Conservation (phyloP, 1,284 basidiomycete genomes). For the Wolfiporia cocos region DNA sequence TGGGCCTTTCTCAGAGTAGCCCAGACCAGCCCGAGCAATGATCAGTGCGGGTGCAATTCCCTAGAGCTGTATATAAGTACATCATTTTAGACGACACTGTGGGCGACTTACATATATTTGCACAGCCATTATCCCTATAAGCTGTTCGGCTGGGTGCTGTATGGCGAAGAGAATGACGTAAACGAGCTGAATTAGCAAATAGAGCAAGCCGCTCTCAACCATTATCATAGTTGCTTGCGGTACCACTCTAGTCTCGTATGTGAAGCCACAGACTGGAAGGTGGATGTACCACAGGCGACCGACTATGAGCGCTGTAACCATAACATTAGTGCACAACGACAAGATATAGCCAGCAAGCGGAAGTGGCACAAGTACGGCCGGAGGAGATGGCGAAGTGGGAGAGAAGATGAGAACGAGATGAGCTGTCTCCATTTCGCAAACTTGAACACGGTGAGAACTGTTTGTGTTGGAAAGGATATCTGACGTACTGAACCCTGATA, state of each 20-base stretch:
- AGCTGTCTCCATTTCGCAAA: not conserved
- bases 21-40: too few species aligned
- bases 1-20: too few species aligned
- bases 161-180: constrained; percentile 33
- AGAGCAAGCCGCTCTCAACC: constrained; percentile 35
- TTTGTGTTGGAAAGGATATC: constrained; percentile 6
- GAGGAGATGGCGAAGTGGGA: constrained; percentile 9
- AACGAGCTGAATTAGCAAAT: constrained; percentile 32
- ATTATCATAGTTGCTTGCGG: constrained; percentile 27
- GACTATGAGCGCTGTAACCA: constrained; percentile 34
- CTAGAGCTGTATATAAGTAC: too few species aligned
- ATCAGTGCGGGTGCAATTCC: too few species aligned
- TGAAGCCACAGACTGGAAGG: not conserved
- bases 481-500: constrained; percentile 30
- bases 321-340: constrained; percentile 32
- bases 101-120: constrained; percentile 37
- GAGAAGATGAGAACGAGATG: constrained; percentile 7
- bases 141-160: constrained; percentile 27
- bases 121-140: constrained; percentile 31
- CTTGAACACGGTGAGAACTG: not conserved
- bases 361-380: constrained; percentile 9
- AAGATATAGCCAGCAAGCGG: constrained; percentile 27
- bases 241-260: constrained; percentile 4
- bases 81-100: too few species aligned
- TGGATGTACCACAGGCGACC: constrained; percentile 28